Evolutionary conservation across 164 flowering plant genomes (phyloP), one percentile per base, ranked within the genome.

Genomic region (Chloranthus sessilifolius): DNA sequence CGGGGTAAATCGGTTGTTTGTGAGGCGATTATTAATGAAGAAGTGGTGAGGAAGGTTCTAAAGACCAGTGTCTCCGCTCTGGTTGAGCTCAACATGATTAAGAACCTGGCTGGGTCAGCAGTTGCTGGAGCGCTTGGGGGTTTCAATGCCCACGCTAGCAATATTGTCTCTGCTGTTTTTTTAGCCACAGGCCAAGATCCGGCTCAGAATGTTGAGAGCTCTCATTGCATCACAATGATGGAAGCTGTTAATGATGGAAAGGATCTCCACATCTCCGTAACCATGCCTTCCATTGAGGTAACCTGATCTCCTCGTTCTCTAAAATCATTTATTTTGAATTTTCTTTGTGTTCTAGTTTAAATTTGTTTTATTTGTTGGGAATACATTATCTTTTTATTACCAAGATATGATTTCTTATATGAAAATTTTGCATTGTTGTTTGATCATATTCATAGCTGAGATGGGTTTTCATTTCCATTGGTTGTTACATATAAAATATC

Each of bases 111-210:
- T 31, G 95, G 95, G 16, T 88, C 96, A 4, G 96, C 96, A 11
- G 52, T 83, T 42, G 96, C 96, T 41, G 95, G 95, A 35, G 61
- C 96, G 35, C 77, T 88, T 1, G 96, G 96, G 25, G 95, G 96
- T 9, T 88, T 73, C 46, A 88, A 88, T 64, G 94, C 96, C 20
- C 94, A 88, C 52, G 94, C 94, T 3, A 74, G 90, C 69, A 87
- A 87, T 54, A 76, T 84, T 14, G 94, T 88, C 15, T 82, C 96
- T 21, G 96, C 96, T 0, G 43, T 88, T 11, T 88, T 65, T 34
- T 73, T 88, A 33, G 96, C 96, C 26, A 88, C 96, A 7, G 96
- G 96, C 15, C 96, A 88, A 63, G 96, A 88, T 55, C 94, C 96
- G 3, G 96, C 94, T 0, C 96, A 88, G 45, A 88, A 84, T 43